A percentile compares a stretch with the other conserved stretches of the same genome.
These are phyloP conservation scores for Fusarium sp. DNA, from an alignment of 2,329 filamentous ascomycete species.

Conservation along the genomic window DNA sequence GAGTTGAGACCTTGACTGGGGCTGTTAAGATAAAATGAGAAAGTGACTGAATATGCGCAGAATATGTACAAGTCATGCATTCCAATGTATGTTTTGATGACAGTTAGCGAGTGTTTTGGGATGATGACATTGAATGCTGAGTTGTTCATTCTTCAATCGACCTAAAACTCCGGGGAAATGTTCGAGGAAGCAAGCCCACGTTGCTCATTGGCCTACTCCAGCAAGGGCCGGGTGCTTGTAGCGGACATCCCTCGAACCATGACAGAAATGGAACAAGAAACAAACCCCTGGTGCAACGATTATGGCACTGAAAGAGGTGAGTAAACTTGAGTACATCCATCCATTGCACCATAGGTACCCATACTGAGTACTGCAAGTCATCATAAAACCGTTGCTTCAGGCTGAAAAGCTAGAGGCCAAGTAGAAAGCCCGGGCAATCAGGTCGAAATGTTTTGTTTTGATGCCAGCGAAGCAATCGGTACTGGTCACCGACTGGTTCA, in stretches of 20 bases:
- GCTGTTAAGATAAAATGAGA: not conserved
- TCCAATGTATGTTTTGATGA: not conserved
- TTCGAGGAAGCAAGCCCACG: conserved; percentile 22
- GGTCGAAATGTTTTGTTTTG: not conserved
- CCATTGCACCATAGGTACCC: not conserved
- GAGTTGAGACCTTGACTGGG: not conserved
- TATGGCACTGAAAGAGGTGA: not conserved
- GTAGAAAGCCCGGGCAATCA: not conserved
- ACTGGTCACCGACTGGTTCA: not conserved
- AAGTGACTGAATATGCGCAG: not conserved
- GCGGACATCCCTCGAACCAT: conserved; percentile 23
- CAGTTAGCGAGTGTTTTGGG: not conserved
- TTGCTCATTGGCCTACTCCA: conserved; percentile 12
- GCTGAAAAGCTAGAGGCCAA: not conserved
- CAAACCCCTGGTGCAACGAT: not conserved
- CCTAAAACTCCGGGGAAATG: conserved; percentile 33
- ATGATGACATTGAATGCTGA: conserved; percentile 6
- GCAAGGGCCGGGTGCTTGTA: conserved; percentile 15
- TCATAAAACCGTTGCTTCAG: not conserved
- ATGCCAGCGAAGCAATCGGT: conserved; percentile 39
- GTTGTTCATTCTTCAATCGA: conserved; percentile 18
- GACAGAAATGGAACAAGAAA: conserved; percentile 15
- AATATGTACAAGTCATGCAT: not conserved
- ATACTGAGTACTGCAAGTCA: not conserved
- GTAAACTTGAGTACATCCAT: conserved; percentile 7